These are phyloP conservation scores for Stachybotrys echinatus DNA, from an alignment of 2,329 filamentous ascomycete genomes.

Conservation along the genomic window DNA sequence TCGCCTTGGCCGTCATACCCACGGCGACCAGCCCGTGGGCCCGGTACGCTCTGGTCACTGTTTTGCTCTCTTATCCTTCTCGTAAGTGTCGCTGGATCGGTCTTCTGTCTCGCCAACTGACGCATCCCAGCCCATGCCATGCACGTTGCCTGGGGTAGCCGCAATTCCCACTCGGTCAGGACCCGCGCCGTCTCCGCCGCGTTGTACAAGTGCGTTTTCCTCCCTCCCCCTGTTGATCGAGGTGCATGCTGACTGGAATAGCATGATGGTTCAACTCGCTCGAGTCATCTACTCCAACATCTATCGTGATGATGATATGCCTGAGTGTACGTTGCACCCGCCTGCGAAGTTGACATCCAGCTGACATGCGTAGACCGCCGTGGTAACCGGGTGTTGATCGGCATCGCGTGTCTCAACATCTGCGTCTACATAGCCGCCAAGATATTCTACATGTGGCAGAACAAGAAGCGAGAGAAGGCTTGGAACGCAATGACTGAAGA, in stretches of 20 bases:
- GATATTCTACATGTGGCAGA: constrained; percentile 32
- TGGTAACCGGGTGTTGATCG: constrained; percentile 34
- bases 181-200: constrained; percentile 58
- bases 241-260: neutral
- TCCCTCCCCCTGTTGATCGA: neutral
- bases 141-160: constrained; percentile 41
- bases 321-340: constrained; percentile 7
- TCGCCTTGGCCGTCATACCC: constrained; percentile 23
- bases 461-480: constrained; percentile 9
- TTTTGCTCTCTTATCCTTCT: constrained; percentile 25
- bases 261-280: constrained; percentile 38
- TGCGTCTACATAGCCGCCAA: constrained; percentile 34
- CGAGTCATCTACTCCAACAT: constrained; percentile 41
- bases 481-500: constrained; percentile 3
- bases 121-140: constrained; percentile 33
- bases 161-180: constrained; percentile 57
- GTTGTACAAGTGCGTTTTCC: constrained; percentile 17
- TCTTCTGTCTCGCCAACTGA: neutral
- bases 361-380: constrained; percentile 15
- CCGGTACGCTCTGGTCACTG: constrained; percentile 22
- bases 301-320: constrained; percentile 40
- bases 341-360: neutral
- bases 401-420: constrained; percentile 16
- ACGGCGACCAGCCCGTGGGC: constrained; percentile 20
- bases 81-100: constrained; percentile 7